Evolutionary conservation across 768 basidiomycete species (phyloP).

Genomic region (Termitomyces sp.): DNA sequence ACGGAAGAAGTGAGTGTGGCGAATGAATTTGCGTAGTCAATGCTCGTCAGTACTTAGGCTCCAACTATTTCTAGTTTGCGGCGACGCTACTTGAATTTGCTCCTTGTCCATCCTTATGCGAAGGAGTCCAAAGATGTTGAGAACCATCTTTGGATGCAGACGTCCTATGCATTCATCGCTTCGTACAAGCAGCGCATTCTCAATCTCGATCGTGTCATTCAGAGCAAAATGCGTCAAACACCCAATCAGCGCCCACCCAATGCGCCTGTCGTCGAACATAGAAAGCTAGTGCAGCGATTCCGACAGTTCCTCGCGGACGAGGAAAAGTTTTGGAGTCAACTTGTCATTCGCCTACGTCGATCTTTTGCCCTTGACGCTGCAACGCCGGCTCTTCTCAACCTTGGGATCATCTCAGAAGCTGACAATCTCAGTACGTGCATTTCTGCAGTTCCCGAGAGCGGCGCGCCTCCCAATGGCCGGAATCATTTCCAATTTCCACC

Average conservation of each 20-base stretch:
- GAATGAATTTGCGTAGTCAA: conserved; percentile 6
- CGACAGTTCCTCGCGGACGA: conserved; percentile 86
- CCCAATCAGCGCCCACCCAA: conserved; percentile 43
- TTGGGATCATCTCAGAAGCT: conserved; percentile 47
- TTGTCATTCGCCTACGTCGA: conserved; percentile 72
- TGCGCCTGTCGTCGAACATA: conserved; percentile 58
- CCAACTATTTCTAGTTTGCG: conserved; percentile 51
- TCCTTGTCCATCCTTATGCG: conserved; percentile 65
- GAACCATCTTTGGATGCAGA: conserved; percentile 89
- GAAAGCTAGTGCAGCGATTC: conserved; percentile 86
- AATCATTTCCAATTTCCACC: conserved; percentile 65
- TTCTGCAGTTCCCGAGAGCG: conserved; percentile 17
- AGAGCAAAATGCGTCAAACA: conserved; percentile 34
- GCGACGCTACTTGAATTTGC: conserved; percentile 62
- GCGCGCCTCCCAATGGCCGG: conserved; percentile 34
- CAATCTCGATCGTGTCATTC: conserved; percentile 56
- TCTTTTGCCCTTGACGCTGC: conserved; percentile 70
- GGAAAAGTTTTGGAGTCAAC: conserved; percentile 86
- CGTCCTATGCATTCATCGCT: conserved; percentile 81
- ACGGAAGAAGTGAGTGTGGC: conserved; percentile 70
- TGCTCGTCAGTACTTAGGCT: conserved; percentile 14
- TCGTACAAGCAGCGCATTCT: conserved; percentile 76
- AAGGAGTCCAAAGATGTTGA: conserved; percentile 78
- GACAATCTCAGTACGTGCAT: conserved; percentile 26
- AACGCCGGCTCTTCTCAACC: conserved; percentile 47